A percentile compares a stretch with the other conserved stretches of the same genome.
These are phyloP conservation scores for Hypericum perforatum DNA, from an alignment of 345 rosid species.

Conservation along the genomic window DNA sequence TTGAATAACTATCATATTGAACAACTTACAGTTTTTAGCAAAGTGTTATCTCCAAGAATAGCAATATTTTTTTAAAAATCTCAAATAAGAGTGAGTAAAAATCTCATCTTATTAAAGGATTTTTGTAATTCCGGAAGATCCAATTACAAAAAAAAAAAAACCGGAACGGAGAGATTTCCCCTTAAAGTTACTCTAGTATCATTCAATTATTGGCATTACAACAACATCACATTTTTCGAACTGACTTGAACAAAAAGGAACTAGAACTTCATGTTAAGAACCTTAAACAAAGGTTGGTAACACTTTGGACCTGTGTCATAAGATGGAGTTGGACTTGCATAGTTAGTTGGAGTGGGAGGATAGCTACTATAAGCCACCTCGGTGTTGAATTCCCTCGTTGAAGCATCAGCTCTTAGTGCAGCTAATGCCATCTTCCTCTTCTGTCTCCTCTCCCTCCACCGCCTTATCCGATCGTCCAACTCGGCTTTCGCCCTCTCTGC, in stretches of 20 bases:
- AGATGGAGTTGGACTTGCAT: conserved; percentile 5
- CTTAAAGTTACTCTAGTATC: too few relatives aligned
- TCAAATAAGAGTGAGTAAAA: too few relatives aligned
- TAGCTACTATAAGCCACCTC: neutral
- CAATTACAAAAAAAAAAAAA: too few relatives aligned
- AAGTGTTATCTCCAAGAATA: too few relatives aligned
- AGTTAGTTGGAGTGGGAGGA: conserved; percentile 10
- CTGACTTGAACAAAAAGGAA: neutral
- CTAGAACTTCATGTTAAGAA: conserved; percentile 42
- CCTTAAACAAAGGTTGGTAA: conserved; percentile 34
- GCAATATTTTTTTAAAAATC: too few relatives aligned
- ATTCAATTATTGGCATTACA: too few relatives aligned
- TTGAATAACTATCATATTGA: too few relatives aligned
- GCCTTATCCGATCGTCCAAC: conserved; percentile 34
- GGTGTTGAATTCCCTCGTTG: conserved; percentile 5
- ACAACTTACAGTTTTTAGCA: too few relatives aligned
- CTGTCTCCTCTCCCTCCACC: conserved; percentile 31
- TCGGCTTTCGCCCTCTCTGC: conserved; percentile 40
- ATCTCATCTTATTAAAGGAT: too few relatives aligned
- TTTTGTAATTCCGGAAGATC: too few relatives aligned
- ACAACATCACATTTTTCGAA: neutral
- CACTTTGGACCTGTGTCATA: neutral
- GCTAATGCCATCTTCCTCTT: conserved; percentile 36
- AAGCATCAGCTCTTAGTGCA: conserved; percentile 31
- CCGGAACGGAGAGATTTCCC: too few relatives aligned